A percentile compares a stretch with the other conserved stretches of the same genome.
Evolutionary conservation across 2,329 filamentous ascomycete genomes (phyloP).

Genomic region (Pseudopithomyces chartarum): DNA sequence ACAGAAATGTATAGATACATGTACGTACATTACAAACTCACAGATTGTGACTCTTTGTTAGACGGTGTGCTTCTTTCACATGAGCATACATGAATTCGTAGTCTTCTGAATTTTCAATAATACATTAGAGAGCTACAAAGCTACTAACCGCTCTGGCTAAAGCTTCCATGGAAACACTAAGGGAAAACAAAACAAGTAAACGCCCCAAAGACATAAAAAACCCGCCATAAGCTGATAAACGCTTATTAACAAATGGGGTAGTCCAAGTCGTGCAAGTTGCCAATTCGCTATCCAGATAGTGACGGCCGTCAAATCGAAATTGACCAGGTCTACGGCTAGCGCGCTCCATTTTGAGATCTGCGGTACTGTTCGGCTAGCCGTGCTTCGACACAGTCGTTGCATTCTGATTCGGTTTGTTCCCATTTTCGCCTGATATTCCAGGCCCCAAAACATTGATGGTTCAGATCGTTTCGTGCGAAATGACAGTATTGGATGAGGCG

Average conservation of each 20-base stretch:
- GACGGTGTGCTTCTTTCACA: too few relatives aligned
- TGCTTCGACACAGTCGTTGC: constrained; percentile 16
- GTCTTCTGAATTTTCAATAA: neutral
- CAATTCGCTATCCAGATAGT: too few relatives aligned
- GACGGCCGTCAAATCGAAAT: neutral
- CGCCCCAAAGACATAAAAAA: neutral
- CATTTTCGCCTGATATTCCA: constrained; percentile 66
- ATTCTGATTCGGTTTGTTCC: constrained; percentile 53
- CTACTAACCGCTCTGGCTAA: too few relatives aligned
- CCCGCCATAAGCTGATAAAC: too few relatives aligned
- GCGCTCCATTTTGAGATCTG: neutral
- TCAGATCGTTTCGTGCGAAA: constrained; percentile 72
- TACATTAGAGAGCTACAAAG: neutral
- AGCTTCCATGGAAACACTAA: neutral
- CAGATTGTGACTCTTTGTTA: too few relatives aligned
- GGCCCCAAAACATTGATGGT: constrained; percentile 71
- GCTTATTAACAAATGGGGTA: too few relatives aligned
- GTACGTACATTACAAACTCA: too few relatives aligned
- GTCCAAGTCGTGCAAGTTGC: too few relatives aligned
- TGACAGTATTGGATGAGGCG: constrained; percentile 74
- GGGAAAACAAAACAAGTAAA: neutral
- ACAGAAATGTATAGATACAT: too few relatives aligned
- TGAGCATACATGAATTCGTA: too few relatives aligned
- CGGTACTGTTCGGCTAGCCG: constrained; percentile 3
- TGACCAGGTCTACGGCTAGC: neutral